phyloP scores from a whole-genome alignment of 805 yeast genomes.

The Teunomyces pallodes region DNA sequence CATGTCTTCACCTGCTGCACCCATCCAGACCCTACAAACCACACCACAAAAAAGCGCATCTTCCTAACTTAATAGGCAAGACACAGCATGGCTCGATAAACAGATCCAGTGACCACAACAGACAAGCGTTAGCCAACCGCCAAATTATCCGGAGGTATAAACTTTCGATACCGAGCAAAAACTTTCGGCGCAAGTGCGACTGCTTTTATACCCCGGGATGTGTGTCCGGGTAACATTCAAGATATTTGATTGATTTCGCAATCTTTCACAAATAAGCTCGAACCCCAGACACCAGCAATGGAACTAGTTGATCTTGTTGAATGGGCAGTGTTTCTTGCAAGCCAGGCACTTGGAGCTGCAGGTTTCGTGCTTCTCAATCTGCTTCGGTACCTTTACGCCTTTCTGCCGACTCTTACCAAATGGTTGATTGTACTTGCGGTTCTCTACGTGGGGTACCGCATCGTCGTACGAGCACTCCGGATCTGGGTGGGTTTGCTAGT shows the following conservation, averaged over 20 bases:
- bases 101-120: slow-evolving; percentile 10
- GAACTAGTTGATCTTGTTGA: slow-evolving; percentile 9
- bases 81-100: slow-evolving; percentile 19
- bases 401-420: slow-evolving; percentile 9
- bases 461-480: slow-evolving; percentile 12
- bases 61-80: slow-evolving; percentile 43
- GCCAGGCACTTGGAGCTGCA: too few relatives aligned
- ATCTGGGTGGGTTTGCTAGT: slow-evolving; percentile 22
- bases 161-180: slow-evolving; percentile 24
- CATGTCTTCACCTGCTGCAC: slow-evolving; percentile 12
- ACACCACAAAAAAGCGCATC: slow-evolving; percentile 15
- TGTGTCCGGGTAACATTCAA: slow-evolving; percentile 18
- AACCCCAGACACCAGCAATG: background rate
- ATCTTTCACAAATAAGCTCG: background rate
- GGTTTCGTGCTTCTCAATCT: slow-evolving; percentile 7
- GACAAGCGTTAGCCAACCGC: slow-evolving; percentile 20
- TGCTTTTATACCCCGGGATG: background rate
- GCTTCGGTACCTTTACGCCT: background rate
- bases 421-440: slow-evolving; percentile 11
- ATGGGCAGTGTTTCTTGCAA: slow-evolving; percentile 5
- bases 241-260: background rate
- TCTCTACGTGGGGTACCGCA: slow-evolving; percentile 18
- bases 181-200: background rate
- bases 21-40: slow-evolving; percentile 10
- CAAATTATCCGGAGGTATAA: slow-evolving; percentile 36